These are phyloP conservation scores for Colletotrichum nymphaeae DNA, from an alignment of 2,329 filamentous ascomycete genomes.

Conservation along the genomic window DNA sequence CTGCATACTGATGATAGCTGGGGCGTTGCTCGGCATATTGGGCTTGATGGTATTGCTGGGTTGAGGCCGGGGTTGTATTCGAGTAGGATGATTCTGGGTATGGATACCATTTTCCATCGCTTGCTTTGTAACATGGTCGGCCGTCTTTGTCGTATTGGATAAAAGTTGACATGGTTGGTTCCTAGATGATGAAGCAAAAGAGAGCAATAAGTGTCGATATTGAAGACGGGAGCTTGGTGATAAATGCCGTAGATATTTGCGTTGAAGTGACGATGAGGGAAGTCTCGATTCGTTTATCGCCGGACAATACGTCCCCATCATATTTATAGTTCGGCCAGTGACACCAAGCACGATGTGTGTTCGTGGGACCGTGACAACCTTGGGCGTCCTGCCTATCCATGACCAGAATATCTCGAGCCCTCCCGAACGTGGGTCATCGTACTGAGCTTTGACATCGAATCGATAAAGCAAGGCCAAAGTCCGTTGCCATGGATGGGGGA, in stretches of 20 bases:
- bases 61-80: not conserved
- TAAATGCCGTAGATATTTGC: not conserved
- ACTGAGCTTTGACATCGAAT: not conserved
- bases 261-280: not conserved
- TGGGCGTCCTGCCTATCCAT: not conserved
- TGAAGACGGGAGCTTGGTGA: too few species aligned
- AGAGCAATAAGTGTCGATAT: not conserved
- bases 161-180: not conserved
- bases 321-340: not conserved
- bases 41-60: not conserved
- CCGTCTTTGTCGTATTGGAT: not conserved
- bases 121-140: not conserved
- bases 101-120: not conserved
- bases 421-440: not conserved
- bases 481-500: not conserved
- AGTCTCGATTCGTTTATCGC: rapidly evolving
- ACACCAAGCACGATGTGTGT: not conserved
- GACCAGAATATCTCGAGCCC: not conserved
- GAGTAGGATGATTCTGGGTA: not conserved
- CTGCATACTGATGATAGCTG: not conserved
- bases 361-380: not conserved
- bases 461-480: not conserved
- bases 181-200: not conserved
- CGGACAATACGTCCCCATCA: not conserved
- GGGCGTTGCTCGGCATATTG: not conserved